Evolutionary conservation across 352 stramenopile species (phyloP).

Genomic region (Phytopythium cucurbitacearum): DNA sequence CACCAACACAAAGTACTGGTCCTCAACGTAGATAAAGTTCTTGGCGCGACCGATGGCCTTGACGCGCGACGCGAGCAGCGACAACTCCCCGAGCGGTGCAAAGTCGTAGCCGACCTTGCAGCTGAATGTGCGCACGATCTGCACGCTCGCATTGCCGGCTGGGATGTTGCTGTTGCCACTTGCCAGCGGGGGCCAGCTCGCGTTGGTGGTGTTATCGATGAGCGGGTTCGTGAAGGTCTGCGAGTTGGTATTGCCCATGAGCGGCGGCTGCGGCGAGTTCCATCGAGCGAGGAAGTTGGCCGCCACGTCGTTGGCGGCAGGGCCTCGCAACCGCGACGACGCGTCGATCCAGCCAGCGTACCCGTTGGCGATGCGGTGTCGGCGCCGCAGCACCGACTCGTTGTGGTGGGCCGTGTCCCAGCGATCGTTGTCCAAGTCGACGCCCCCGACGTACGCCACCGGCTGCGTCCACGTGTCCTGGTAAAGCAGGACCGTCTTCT

Average conservation of each 20-base stretch:
- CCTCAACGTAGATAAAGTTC: conserved; percentile 68
- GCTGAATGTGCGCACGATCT: conserved; percentile 60
- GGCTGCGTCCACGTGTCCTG: conserved; percentile 5
- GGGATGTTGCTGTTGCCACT: conserved; percentile 11
- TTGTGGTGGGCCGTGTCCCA: conserved; percentile 58
- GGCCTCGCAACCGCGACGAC: conserved; percentile 35
- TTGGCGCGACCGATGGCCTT: conserved; percentile 49
- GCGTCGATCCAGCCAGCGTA: conserved; percentile 57
- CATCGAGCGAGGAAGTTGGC: conserved; percentile 52
- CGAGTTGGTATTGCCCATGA: conserved; percentile 8
- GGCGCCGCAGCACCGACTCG: conserved; percentile 24
- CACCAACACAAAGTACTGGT: conserved; percentile 61
- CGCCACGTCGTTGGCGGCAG: conserved; percentile 40
- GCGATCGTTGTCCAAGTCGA: conserved; percentile 50
- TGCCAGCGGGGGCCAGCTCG: background rate
- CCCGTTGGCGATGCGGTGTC: conserved; percentile 16
- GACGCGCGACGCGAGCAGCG: conserved; percentile 39
- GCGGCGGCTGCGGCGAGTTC: conserved; percentile 33
- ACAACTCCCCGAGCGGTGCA: conserved; percentile 42
- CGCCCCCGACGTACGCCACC: conserved; percentile 45
- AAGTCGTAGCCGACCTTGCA: conserved; percentile 52
- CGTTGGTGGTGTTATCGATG: conserved; percentile 12
- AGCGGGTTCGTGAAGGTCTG: conserved; percentile 40
- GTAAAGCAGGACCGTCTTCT: conserved; percentile 35
- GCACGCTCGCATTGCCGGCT: conserved; percentile 24